Conservation (phyloP, 768 basidiomycete genomes). For the Trametes cubensis region DNA sequence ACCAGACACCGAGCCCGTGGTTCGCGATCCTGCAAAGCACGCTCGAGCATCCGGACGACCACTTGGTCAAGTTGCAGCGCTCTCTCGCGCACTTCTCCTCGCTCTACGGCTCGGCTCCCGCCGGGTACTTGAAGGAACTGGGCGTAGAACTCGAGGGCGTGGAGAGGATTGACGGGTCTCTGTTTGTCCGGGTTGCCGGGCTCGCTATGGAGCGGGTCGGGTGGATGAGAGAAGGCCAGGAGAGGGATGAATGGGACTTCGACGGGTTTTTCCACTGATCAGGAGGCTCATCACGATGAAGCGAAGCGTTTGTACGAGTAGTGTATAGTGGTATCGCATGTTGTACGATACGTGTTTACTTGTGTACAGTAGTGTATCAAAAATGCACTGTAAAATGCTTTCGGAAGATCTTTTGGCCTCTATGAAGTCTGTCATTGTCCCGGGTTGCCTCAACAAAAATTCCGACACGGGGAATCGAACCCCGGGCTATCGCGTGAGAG, state of each 20-base stretch:
- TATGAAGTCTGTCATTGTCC: too few relatives aligned
- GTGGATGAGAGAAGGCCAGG: constrained; percentile 44
- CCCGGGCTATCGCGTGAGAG: constrained; percentile 24
- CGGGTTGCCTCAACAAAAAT: too few relatives aligned
- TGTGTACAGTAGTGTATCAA: background rate
- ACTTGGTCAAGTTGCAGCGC: constrained; percentile 50
- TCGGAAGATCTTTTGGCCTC: too few relatives aligned
- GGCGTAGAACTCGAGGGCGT: constrained; percentile 43
- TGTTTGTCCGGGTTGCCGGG: constrained; percentile 60
- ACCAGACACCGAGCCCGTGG: constrained; percentile 57
- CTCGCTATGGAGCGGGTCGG: constrained; percentile 39
- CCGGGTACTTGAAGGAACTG: constrained; percentile 34
- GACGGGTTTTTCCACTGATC: constrained; percentile 31
- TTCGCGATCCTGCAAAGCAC: constrained; percentile 51
- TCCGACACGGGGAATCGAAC: constrained; percentile 24
- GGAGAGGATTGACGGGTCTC: constrained; percentile 56
- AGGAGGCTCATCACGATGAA: too few relatives aligned
- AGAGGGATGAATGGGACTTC: constrained; percentile 30
- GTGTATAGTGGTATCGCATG: background rate
- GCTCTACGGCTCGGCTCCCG: constrained; percentile 45
- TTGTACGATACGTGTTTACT: background rate
- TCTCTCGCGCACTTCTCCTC: constrained; percentile 49
- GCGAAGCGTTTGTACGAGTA: constrained; percentile 8
- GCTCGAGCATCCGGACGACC: constrained; percentile 60
- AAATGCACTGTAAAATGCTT: too few relatives aligned